These are phyloP conservation scores for Talaromyces islandicus DNA, from an alignment of 2,329 filamentous ascomycete species.

Conservation along the genomic window DNA sequence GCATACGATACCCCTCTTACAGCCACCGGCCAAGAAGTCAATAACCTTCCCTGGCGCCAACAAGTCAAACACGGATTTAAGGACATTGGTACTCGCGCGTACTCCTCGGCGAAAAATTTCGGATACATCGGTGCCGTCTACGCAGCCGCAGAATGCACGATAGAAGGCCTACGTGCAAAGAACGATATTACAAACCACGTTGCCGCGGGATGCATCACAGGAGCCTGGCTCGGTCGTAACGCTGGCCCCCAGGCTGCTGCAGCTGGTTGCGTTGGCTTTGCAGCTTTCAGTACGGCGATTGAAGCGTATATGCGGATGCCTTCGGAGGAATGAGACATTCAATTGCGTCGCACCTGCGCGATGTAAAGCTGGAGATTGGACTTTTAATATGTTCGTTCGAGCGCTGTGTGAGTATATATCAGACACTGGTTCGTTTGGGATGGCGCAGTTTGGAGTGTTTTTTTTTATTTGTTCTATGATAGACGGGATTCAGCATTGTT, in stretches of 20 bases:
- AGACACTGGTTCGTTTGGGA: not conserved
- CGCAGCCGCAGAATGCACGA: conserved; percentile 87
- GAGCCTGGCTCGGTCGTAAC: conserved; percentile 77
- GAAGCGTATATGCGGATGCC: conserved; percentile 86
- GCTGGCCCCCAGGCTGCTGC: conserved; percentile 85
- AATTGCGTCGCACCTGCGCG: not conserved
- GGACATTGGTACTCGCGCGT: conserved; percentile 86
- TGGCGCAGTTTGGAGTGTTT: not conserved
- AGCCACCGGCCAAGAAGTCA: conserved; percentile 46
- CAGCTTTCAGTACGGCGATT: conserved; percentile 85
- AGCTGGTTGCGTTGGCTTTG: conserved; percentile 86
- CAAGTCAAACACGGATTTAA: conserved; percentile 83
- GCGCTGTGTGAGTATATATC: not conserved
- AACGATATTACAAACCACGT: conserved; percentile 89
- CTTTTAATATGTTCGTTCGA: not conserved
- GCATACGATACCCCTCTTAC: conserved; percentile 91
- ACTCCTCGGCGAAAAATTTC: conserved; percentile 86
- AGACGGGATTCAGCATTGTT: not conserved
- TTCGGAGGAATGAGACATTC: conserved; percentile 30
- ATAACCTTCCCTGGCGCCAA: conserved; percentile 70
- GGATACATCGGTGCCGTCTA: conserved; percentile 89
- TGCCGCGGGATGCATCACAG: conserved; percentile 82
- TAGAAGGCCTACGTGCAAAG: conserved; percentile 84
- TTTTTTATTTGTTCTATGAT: not conserved
- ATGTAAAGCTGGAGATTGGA: not conserved